Evolutionary conservation across 768 basidiomycete species (phyloP).

Genomic region (Phanerochaete carnosa): DNA sequence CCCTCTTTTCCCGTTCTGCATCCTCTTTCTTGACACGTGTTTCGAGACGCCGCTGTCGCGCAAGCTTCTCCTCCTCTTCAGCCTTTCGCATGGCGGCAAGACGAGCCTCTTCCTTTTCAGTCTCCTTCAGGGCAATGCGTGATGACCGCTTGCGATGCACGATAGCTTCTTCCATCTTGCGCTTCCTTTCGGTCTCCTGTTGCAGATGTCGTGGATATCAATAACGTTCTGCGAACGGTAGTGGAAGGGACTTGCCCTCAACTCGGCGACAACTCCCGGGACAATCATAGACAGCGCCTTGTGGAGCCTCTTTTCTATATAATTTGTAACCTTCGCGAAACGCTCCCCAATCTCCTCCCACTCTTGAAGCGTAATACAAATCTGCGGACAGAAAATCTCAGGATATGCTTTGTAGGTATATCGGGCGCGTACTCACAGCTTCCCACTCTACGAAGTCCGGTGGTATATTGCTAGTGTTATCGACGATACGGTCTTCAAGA

Average conservation of each 20-base stretch:
- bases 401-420: too few species aligned
- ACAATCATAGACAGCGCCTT: slow-evolving; percentile 66
- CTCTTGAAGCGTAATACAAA: slow-evolving; percentile 78
- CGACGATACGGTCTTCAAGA: neutral
- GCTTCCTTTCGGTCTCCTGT: slow-evolving; percentile 66
- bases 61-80: slow-evolving; percentile 67
- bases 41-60: slow-evolving; percentile 52
- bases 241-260: slow-evolving; percentile 46
- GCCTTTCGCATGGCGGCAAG: slow-evolving; percentile 53
- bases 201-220: slow-evolving; percentile 8
- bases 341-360: slow-evolving; percentile 80
- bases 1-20: slow-evolving; percentile 40
- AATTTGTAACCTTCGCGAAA: slow-evolving; percentile 75
- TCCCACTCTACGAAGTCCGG: slow-evolving; percentile 86
- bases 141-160: slow-evolving; percentile 89
- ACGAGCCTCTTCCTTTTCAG: slow-evolving; percentile 71
- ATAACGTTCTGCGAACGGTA: neutral
- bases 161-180: slow-evolving; percentile 68
- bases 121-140: slow-evolving; percentile 79
- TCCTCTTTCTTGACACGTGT: slow-evolving; percentile 36
- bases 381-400: slow-evolving; percentile 37
- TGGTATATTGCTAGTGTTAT: slow-evolving; percentile 25
- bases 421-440: slow-evolving; percentile 54
- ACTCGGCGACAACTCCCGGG: slow-evolving; percentile 63
- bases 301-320: slow-evolving; percentile 76